phyloP scores from a whole-genome alignment of 768 basidiomycete genomes.

The Pisolithus albus region DNA sequence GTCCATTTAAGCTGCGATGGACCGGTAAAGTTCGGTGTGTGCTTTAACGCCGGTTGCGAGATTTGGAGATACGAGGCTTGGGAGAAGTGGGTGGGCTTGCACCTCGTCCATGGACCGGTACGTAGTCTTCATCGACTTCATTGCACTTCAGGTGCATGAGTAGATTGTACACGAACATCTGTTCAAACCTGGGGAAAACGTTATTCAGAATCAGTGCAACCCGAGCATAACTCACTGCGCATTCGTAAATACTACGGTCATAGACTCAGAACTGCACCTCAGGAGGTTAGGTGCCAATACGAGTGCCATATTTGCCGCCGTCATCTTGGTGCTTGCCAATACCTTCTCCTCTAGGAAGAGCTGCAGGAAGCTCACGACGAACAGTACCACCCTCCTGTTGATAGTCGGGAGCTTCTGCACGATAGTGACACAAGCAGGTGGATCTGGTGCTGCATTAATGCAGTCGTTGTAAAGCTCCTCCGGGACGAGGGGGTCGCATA shows the following conservation, averaged over 20 bases:
- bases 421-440: constrained; percentile 65
- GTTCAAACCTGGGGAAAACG: constrained; percentile 58
- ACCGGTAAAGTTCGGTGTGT: background rate
- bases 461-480: constrained; percentile 90
- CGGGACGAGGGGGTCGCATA: constrained; percentile 88
- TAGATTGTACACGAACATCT: constrained; percentile 81
- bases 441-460: constrained; percentile 59
- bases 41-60: constrained; percentile 43
- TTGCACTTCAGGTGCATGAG: constrained; percentile 71
- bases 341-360: constrained; percentile 77
- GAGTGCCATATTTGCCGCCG: constrained; percentile 76
- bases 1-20: background rate
- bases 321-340: constrained; percentile 79
- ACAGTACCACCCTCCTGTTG: constrained; percentile 80
- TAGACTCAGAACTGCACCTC: constrained; percentile 80
- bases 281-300: constrained; percentile 91
- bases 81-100: constrained; percentile 45
- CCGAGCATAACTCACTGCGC: constrained; percentile 61
- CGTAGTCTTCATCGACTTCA: constrained; percentile 70
- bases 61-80: constrained; percentile 45
- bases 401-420: constrained; percentile 75
- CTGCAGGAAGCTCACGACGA: constrained; percentile 87
- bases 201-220: constrained; percentile 6
- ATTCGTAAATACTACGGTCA: constrained; percentile 86
- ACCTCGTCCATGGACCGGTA: constrained; percentile 73